Base-by-base conservation (phyloP, 306 rosid genomes). In the Leucaena leucocephala region DNA sequence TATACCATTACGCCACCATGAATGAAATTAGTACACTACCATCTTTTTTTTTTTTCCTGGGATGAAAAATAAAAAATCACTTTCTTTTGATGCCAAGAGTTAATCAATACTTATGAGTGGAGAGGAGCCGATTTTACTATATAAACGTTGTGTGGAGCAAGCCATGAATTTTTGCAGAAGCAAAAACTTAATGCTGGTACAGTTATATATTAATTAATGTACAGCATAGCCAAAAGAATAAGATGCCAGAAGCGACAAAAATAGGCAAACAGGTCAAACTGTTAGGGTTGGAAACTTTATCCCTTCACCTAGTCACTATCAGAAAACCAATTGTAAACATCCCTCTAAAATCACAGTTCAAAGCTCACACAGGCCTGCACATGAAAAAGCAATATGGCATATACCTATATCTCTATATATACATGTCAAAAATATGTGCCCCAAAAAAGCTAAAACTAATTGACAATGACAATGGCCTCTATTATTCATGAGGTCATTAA, bases 381-480 rank as follows among this genome's bases (percentile, higher is more conserved):
- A 13, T n/a, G 71, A n/a, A 45, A 58, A 46, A 72, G 61, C 67
- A 55, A 34, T 72, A 71, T 62, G 16, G 57, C 22, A 76, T 78
- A 67, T 77, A 46, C 50, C 82, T 76, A 66, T 68, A 78, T 27
- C 27, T 69, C 27, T 78, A 69, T 74, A 40, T 78, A 52, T 79
- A 77, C 70, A 77, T 27, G 33, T 49, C 6, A 59, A 79, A 52
- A 38, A 21, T 63, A 52, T 46, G 52, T 43, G 55, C 70, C 70
- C 46, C 27, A 68, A 49, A 15, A 59, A 39, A 45, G 34, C 36
- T 13, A 52, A 52, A 33, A 69, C 67, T 6, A 21, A 57, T 4
- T 22, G 35, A 19, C 16, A 16, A 40, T 49, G 49, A 15, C 65
- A 45, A 9, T 74, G 63, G 48, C 46, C 46, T 63, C 12, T 63